Percentiles rank a stretch among this genome's conserved stretches.
Conservation (phyloP, 176 grass and related monocot species). For the Triticum aestivum region DNA sequence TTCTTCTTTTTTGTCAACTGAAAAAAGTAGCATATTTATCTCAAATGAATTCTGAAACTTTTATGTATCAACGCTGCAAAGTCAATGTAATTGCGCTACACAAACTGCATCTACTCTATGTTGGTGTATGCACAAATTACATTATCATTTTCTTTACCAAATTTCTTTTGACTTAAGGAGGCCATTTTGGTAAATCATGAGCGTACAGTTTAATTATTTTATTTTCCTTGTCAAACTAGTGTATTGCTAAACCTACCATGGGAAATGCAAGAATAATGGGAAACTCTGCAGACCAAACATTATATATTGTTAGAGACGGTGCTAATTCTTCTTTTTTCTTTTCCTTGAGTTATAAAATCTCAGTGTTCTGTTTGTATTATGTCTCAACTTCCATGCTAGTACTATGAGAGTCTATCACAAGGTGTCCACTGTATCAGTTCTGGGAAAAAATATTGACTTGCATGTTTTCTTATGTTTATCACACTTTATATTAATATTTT, state of each 20-base stretch:
- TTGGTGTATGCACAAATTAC: neutral
- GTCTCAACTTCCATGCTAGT: slow-evolving; percentile 11
- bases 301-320: neutral
- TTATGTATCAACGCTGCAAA: neutral
- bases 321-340: neutral
- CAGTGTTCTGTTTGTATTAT: slow-evolving; percentile 32
- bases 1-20: neutral
- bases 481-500: slow-evolving; percentile 13
- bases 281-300: neutral
- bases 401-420: slow-evolving; percentile 3
- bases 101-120: slow-evolving; percentile 13
- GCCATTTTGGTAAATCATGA: slow-evolving; percentile 16
- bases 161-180: neutral
- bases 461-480: slow-evolving; percentile 22
- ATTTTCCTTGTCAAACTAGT: slow-evolving; percentile 16
- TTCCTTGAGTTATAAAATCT: neutral
- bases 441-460: neutral
- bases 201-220: neutral
- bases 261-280: neutral
- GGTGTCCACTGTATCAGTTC: neutral
- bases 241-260: neutral
- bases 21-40: slow-evolving; percentile 11
- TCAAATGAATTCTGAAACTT: slow-evolving; percentile 16
- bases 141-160: neutral
- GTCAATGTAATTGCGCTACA: neutral